Percentiles rank a stretch among this genome's conserved stretches.
Conservation (phyloP, 108 stramenopile genomes). For the Pseudonitzschia multiseries region DNA sequence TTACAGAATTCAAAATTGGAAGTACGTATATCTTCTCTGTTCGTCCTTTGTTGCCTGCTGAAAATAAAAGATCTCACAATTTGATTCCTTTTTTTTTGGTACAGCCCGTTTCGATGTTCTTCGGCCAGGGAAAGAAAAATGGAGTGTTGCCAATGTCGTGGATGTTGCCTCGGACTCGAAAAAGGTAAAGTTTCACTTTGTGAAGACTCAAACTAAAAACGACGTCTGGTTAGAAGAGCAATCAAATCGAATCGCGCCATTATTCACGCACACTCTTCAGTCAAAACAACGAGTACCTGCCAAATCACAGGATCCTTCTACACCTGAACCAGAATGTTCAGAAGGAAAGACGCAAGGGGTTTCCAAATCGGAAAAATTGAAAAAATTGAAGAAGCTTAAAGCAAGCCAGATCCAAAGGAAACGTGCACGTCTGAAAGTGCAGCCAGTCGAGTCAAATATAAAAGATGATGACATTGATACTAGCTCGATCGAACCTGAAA, state of each 20-base stretch:
- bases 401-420: neutral
- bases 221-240: slow-evolving; percentile 78
- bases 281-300: neutral
- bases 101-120: slow-evolving; percentile 84
- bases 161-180: slow-evolving; percentile 50
- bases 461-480: neutral
- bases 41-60: neutral
- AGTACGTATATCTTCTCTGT: slow-evolving; percentile 12
- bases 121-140: slow-evolving; percentile 53
- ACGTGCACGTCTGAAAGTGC: neutral
- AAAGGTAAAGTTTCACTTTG: slow-evolving; percentile 74
- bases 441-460: neutral
- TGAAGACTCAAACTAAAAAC: slow-evolving; percentile 37
- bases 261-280: slow-evolving; percentile 18
- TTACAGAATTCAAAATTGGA: slow-evolving; percentile 22
- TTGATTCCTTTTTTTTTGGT: slow-evolving; percentile 10
- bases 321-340: neutral
- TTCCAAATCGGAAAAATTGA: neutral
- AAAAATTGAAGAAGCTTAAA: slow-evolving; percentile 2
- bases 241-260: slow-evolving; percentile 64
- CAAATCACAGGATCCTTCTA: neutral
- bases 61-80: neutral
- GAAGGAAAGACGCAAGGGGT: neutral
- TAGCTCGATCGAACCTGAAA: neutral
- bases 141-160: slow-evolving; percentile 59